Conservation (phyloP, 2,329 filamentous ascomycete species). For the Cryphonectria nitschkei region DNA sequence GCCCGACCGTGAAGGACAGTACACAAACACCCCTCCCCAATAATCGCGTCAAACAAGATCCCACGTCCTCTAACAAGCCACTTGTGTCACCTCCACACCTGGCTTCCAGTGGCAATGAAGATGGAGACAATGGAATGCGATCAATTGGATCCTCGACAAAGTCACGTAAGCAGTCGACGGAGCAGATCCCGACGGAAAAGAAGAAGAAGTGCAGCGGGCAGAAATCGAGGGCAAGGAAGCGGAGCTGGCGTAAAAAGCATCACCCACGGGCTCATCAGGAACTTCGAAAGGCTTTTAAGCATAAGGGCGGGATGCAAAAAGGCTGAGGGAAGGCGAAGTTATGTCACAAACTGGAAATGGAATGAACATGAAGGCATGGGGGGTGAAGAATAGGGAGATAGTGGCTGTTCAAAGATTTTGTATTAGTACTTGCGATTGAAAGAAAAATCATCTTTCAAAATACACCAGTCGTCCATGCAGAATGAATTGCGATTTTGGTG, state of each 20-base stretch:
- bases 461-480: background rate
- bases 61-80: background rate
- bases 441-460: background rate
- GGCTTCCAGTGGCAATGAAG: background rate
- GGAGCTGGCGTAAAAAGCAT: background rate
- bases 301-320: background rate
- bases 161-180: constrained; percentile 16
- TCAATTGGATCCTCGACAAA: constrained; percentile 7
- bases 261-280: background rate
- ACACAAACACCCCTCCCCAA: background rate
- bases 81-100: background rate
- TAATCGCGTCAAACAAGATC: background rate
- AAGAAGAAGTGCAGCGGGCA: background rate
- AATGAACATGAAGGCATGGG: background rate
- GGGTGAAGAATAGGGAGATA: background rate
- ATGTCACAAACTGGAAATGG: background rate
- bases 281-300: background rate
- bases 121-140: background rate
- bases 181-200: background rate
- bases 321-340: background rate
- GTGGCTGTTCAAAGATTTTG: background rate
- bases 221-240: background rate
- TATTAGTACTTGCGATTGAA: background rate
- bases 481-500: background rate
- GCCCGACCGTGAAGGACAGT: background rate